Evolutionary conservation across 2,329 filamentous ascomycete genomes (phyloP), one percentile per base, ranked within the genome.

Genomic region (Aspergillus sclerotialis): DNA sequence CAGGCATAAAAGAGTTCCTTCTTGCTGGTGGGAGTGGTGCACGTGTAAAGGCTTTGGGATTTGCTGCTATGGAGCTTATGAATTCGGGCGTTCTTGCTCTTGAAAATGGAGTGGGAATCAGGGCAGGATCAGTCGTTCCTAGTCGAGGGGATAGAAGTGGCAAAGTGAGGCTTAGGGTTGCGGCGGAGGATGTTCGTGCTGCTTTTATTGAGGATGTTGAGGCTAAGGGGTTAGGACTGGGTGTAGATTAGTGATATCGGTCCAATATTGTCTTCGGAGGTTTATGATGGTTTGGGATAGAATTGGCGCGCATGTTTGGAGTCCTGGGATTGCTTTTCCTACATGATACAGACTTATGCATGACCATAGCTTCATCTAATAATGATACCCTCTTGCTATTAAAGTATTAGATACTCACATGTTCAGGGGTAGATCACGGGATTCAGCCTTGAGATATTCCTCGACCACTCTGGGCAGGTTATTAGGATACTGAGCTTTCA

Each of bases 151-250:
- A 96, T 56, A 73, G 92, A 28, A 87, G 86, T 14, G 90, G 87
- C 37, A 89, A 93, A 60, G 76, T 98, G 26, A 74, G 90, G 37
- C 69, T 98, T 37, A 80, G 85, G 14, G 81, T 96, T 46, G 84
- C 85, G 9, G 86, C 94, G 40, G 90, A 96, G 52, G 90, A 98
- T 63, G 78, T 98, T 17, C 82, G 82, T 55, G 75, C 87, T 56
- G 92, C 90, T 18, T 79, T 96, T 48, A 79, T 82, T 39, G 89
- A 94, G 45, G 92, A 98, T 64, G 77, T 76, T 6, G 87, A 95
- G 55, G 81, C 93, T 36, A 88, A 81, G 60, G 81, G 83, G 25
- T 68, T 94, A 52, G 85, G 86, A 18, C 74, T 89, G 32, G 60
- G 60, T 2, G 54, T 58, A 45, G 60, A 63, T 35, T 39, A 47